phyloP scores from a whole-genome alignment of 805 yeast genomes.

The Lachancea sp. region DNA sequence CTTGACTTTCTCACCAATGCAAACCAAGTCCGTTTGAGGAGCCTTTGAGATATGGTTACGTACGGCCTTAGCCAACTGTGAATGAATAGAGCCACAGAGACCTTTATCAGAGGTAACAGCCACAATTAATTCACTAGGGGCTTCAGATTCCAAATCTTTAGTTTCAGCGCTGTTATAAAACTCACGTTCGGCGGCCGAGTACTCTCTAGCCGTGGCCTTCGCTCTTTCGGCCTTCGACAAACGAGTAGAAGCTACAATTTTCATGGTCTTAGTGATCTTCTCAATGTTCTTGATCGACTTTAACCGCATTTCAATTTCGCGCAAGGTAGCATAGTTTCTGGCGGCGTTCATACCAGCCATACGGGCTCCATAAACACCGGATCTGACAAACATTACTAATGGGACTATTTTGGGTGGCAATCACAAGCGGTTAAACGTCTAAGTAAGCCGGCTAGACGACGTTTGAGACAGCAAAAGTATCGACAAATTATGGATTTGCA shows the following conservation, averaged over 20 bases:
- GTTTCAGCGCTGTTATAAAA: conserved; percentile 82
- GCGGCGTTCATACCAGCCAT: conserved; percentile 8
- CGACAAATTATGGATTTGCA: too few species aligned
- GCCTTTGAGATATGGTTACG: conserved; percentile 57
- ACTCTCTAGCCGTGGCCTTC: conserved; percentile 79
- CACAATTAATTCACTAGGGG: conserved; percentile 63
- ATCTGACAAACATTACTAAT: conserved; percentile 25
- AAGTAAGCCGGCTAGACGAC: too few species aligned
- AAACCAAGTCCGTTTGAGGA: conserved; percentile 69
- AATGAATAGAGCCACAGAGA: conserved; percentile 96
- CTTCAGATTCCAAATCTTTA: conserved; percentile 42
- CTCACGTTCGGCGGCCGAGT: conserved; percentile 71
- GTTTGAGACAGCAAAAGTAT: too few species aligned
- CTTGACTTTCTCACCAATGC: conserved; percentile 93
- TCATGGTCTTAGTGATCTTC: conserved; percentile 99
- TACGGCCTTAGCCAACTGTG: conserved; percentile 87
- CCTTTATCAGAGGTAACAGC: conserved; percentile 97
- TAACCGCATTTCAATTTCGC: conserved; percentile 97
- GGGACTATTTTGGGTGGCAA: background rate
- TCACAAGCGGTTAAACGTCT: background rate
- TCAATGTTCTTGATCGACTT: conserved; percentile 98
- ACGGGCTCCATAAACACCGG: conserved; percentile 31
- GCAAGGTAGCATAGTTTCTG: conserved; percentile 95
- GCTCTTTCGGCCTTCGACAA: conserved; percentile 93
- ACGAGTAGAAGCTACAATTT: conserved; percentile 97